Conservation (phyloP, 2,329 filamentous ascomycete species). For the Camillea tinctor region DNA sequence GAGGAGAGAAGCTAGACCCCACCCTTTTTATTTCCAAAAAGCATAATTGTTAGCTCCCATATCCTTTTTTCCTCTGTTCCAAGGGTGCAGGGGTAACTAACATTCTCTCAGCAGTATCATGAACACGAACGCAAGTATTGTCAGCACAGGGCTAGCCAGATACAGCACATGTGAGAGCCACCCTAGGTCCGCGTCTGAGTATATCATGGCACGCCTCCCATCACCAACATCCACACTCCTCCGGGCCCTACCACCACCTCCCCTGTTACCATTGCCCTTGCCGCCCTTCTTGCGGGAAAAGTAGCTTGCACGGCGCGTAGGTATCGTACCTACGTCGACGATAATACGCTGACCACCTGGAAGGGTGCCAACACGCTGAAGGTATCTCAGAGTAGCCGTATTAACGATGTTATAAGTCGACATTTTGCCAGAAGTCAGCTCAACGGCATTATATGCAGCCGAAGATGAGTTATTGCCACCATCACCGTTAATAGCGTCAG, state of each 20-base stretch:
- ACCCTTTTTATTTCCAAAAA: constrained; percentile 35
- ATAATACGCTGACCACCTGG: constrained; percentile 51
- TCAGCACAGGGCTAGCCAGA: constrained; percentile 46
- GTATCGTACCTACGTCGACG: constrained; percentile 56
- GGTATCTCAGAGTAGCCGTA: constrained; percentile 51
- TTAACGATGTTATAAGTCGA: constrained; percentile 44
- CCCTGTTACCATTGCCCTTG: constrained; percentile 28
- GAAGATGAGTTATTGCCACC: constrained; percentile 40
- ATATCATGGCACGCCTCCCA: constrained; percentile 29
- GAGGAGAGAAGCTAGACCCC: constrained; percentile 46
- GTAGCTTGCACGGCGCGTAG: constrained; percentile 34
- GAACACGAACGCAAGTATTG: constrained; percentile 41
- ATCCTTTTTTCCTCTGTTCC: background rate
- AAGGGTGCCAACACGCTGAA: constrained; percentile 51
- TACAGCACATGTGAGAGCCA: constrained; percentile 50
- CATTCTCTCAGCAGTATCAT: constrained; percentile 49
- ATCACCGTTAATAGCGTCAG: constrained; percentile 40
- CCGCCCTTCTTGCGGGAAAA: constrained; percentile 27
- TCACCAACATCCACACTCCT: constrained; percentile 10
- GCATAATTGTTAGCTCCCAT: background rate
- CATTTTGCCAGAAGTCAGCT: constrained; percentile 31
- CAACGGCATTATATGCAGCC: constrained; percentile 39
- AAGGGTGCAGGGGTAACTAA: constrained; percentile 16
- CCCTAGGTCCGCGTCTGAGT: constrained; percentile 38
- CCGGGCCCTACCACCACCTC: constrained; percentile 4